These are phyloP conservation scores for Trichomonas vaginalis DNA, from an alignment of 208 protist species.

Conservation along the genomic window DNA sequence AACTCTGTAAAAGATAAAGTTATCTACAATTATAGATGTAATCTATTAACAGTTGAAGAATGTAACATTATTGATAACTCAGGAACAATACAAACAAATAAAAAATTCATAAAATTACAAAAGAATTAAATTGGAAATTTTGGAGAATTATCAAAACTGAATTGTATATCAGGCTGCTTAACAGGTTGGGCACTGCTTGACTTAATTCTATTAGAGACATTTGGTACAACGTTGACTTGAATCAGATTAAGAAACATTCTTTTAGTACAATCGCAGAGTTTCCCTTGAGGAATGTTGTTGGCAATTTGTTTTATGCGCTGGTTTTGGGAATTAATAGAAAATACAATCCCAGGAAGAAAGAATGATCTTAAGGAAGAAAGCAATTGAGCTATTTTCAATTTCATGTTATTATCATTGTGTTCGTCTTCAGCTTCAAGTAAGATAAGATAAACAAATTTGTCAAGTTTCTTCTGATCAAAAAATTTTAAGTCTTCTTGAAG, in stretches of 20 bases:
- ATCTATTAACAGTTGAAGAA: no score
- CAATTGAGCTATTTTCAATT: neutral
- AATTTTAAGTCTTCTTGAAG: neutral
- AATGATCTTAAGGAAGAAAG: neutral
- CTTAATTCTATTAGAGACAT: neutral
- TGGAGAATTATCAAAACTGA: neutral
- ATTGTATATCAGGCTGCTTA: neutral
- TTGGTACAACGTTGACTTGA: neutral
- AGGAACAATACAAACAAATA: no score
- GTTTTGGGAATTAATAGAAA: neutral
- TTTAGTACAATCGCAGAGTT: neutral
- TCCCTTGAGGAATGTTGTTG: neutral
- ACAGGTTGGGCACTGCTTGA: neutral
- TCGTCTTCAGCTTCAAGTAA: neutral
- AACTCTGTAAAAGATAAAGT: no score
- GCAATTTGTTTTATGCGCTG: neutral
- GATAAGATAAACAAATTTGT: neutral
- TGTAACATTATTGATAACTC: no score
- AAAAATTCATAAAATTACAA: no score
- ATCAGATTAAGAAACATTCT: neutral
- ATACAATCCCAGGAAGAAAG: neutral
- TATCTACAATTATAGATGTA: no score
- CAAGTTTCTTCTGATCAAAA: neutral
- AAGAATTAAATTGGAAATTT: neutral
- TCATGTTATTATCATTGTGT: neutral